Conservation (phyloP, 2,329 filamentous ascomycete genomes). For the Raffaelea arxii region DNA sequence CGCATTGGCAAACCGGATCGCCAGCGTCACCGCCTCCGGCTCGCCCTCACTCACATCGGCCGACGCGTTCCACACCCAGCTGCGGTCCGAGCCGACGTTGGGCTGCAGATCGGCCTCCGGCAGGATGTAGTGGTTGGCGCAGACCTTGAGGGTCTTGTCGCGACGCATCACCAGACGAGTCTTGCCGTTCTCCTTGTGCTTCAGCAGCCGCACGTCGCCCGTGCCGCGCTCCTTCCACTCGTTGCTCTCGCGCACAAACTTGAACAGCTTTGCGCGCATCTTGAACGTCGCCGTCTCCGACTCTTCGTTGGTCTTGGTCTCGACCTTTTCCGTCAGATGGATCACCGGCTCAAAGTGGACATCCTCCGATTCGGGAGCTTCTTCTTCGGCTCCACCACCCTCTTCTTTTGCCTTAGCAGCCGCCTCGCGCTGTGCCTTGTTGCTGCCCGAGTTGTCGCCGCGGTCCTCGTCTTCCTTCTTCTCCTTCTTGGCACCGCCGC, state of each 20-base stretch:
- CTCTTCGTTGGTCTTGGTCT: slow-evolving; percentile 97
- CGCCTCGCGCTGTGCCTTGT: slow-evolving; percentile 64
- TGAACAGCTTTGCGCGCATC: slow-evolving; percentile 99
- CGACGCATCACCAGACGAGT: slow-evolving; percentile 95
- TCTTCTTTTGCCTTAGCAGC: slow-evolving; percentile 52
- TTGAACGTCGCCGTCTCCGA: slow-evolving; percentile 96
- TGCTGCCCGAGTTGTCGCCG: slow-evolving; percentile 80
- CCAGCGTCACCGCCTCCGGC: slow-evolving; percentile 89
- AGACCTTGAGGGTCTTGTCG: slow-evolving; percentile 99
- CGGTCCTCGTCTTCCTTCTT: slow-evolving; percentile 79
- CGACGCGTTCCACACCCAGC: slow-evolving; percentile 98
- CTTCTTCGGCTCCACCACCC: slow-evolving; percentile 40
- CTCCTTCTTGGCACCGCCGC: slow-evolving; percentile 93
- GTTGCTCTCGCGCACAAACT: slow-evolving; percentile 81
- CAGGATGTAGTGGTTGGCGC: slow-evolving; percentile 98
- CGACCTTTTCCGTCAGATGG: slow-evolving; percentile 91
- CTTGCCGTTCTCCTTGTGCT: slow-evolving; percentile 99
- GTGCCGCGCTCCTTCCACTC: slow-evolving; percentile 99
- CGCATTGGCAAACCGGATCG: slow-evolving; percentile 94
- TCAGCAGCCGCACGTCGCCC: slow-evolving; percentile 89
- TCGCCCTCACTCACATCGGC: slow-evolving; percentile 98
- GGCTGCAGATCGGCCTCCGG: slow-evolving; percentile 98
- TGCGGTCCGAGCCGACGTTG: slow-evolving; percentile 95
- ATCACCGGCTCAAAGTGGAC: slow-evolving; percentile 97
- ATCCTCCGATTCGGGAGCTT: slow-evolving; percentile 78